Evolutionary conservation across 257 asterid species (phyloP), one percentile per base, ranked within the genome.

Genomic region (Capsicum pubescens): DNA sequence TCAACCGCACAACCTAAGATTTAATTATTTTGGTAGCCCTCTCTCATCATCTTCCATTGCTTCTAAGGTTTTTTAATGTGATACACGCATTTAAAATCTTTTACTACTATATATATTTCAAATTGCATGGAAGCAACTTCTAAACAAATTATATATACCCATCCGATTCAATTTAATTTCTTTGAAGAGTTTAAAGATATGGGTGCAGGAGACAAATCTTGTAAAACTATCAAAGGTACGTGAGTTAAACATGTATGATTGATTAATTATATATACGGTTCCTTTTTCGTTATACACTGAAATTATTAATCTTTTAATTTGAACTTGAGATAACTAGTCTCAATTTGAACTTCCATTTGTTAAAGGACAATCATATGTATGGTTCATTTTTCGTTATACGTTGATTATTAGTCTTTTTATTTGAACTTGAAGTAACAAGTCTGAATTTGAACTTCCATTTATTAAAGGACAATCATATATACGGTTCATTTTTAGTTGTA

Each of bases 11-110:
- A 72, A 72, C 80, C 42, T n/a, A 72, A 16, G 80, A 19, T 19
- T 72, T 48, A 12, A 48, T 15, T 68, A 16, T 15, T 68, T 68
- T 68, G 13, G 21, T 39, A 68, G 52, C 5, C 26, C 54, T 68
- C 21, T 39, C 7, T 15, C 52, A 39, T 15, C 77, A 68, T 39
- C 77, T 68, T 36, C 0, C 54, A 68, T 68, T 39, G 77, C 54
- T 39, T 68, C 54, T 68, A 68, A 36, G 17, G 44, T 15, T 19
- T 68, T 17, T 68, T 15, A 39, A 14, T 39, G 52, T 68, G 52
- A 36, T 68, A 66, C 77, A 68, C 76, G 48, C n/a, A 72, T 19
- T 44, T 72, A n/a, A 72, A n/a, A 58, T 19, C 60, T 74, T 48
- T n/a, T 54, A 5, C 79, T 70, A 44, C 69, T 64, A 63, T 11